A percentile compares a stretch with the other conserved stretches of the same genome.
Conservation (phyloP, 768 basidiomycete genomes). For the Pleurotus citrinopileatus region DNA sequence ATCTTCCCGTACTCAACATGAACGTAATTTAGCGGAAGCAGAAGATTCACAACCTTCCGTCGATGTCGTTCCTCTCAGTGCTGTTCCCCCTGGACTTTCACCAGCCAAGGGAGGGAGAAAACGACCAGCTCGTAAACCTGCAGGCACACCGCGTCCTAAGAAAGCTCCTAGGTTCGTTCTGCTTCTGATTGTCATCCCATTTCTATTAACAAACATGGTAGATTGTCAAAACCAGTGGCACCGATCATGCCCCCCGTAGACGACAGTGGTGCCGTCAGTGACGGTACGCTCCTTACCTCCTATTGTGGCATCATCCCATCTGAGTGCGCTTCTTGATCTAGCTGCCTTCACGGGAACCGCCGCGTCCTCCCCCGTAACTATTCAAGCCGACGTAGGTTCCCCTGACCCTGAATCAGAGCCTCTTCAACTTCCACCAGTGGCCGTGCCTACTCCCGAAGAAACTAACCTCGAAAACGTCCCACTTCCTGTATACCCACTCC, state of each 20-base stretch:
- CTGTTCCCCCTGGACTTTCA: conserved; percentile 14
- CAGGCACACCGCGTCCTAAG: neutral
- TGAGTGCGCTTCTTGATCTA: conserved; percentile 5
- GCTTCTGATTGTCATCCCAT: neutral
- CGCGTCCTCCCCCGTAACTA: conserved; percentile 66
- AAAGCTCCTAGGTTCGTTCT: conserved; percentile 4
- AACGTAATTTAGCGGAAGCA: conserved; percentile 34
- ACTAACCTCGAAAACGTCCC: conserved; percentile 56
- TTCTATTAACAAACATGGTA: neutral
- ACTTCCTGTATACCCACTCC: conserved; percentile 73
- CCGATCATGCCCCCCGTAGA: neutral
- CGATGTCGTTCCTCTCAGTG: conserved; percentile 9
- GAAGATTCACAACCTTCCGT: conserved; percentile 21
- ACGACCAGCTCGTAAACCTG: conserved; percentile 2
- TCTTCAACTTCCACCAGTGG: conserved; percentile 15
- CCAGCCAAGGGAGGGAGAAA: neutral
- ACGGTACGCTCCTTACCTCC: conserved; percentile 5
- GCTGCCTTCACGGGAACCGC: conserved; percentile 63
- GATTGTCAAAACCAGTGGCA: neutral
- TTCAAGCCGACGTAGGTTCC: conserved; percentile 42
- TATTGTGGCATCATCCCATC: conserved; percentile 10
- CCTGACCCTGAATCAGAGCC: conserved; percentile 37
- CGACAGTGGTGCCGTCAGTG: neutral
- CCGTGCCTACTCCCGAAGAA: conserved; percentile 35
- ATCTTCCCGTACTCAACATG: conserved; percentile 38